Conservation (phyloP, 495 filamentous ascomycete genomes). For the Hamigera avellanea region DNA sequence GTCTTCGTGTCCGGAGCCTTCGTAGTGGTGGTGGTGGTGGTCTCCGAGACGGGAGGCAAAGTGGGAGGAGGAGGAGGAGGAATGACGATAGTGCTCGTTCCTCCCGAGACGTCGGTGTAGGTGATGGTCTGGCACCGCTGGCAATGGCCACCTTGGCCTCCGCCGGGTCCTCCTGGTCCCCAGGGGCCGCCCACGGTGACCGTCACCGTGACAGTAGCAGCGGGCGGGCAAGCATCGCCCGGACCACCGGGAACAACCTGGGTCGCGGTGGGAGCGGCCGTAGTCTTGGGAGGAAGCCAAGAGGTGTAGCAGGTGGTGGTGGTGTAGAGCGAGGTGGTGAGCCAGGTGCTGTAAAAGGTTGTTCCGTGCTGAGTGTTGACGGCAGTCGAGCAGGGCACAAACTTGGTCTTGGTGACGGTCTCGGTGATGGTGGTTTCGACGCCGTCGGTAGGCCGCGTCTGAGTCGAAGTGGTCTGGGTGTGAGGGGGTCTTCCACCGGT, state of each 20-base stretch:
- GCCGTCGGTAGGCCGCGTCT: background rate
- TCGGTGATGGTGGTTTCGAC: background rate
- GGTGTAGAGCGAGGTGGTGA: constrained; percentile 1
- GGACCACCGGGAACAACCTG: background rate
- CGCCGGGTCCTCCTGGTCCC: background rate
- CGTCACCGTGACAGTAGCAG: background rate
- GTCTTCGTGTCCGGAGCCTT: background rate
- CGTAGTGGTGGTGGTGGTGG: background rate
- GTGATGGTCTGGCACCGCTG: constrained; percentile 1
- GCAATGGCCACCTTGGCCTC: background rate
- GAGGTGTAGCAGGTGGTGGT: constrained; percentile 1
- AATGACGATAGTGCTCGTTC: background rate
- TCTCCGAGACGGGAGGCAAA: background rate
- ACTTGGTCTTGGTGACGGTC: constrained; percentile 1
- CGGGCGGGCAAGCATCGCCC: background rate
- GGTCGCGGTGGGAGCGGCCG: background rate
- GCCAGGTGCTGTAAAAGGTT: constrained; percentile 1
- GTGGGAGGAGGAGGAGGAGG: background rate
- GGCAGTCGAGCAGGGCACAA: constrained; percentile 1
- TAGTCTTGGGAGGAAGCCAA: background rate
- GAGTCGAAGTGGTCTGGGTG: background rate
- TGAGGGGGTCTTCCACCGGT: background rate
- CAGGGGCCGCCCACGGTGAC: background rate
- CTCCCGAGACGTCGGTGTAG: background rate
- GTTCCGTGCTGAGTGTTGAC: background rate